These are phyloP conservation scores for Sporothrix inflata DNA, from an alignment of 2,329 filamentous ascomycete species.

Conservation along the genomic window DNA sequence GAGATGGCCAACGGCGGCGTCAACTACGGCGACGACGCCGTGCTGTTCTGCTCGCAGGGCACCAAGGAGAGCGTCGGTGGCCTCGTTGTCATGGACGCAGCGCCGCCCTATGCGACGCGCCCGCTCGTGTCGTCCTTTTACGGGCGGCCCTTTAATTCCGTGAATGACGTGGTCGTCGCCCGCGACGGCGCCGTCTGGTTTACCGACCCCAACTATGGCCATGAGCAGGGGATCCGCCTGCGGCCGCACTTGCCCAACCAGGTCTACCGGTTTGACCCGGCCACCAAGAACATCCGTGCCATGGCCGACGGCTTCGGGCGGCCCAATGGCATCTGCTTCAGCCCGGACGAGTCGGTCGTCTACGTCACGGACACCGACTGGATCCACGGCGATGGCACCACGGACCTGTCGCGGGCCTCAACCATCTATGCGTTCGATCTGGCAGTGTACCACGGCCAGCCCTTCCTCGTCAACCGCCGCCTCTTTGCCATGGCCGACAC, in stretches of 20 bases:
- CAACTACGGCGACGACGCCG: constrained; percentile 47
- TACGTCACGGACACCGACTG: constrained; percentile 50
- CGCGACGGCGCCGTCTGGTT: constrained; percentile 52
- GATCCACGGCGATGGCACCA: constrained; percentile 38
- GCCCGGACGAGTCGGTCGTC: constrained; percentile 43
- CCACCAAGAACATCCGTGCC: constrained; percentile 47
- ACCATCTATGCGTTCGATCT: constrained; percentile 52
- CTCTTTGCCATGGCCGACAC: constrained; percentile 55
- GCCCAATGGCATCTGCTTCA: constrained; percentile 49
- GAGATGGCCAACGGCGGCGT: constrained; percentile 31
- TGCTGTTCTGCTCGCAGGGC: constrained; percentile 38
- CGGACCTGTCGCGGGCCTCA: constrained; percentile 38
- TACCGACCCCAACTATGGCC: constrained; percentile 51
- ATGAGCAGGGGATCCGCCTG: constrained; percentile 50
- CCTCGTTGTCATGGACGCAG: constrained; percentile 41
- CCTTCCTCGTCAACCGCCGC: constrained; percentile 53
- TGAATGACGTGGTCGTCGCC: constrained; percentile 48
- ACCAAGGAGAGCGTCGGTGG: constrained; percentile 41
- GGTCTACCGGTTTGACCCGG: constrained; percentile 52
- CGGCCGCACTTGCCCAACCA: constrained; percentile 50
- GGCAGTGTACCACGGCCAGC: constrained; percentile 40
- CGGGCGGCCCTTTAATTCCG: constrained; percentile 52
- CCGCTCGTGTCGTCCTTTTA: constrained; percentile 48
- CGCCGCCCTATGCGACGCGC: constrained; percentile 39
- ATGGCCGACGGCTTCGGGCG: constrained; percentile 52